phyloP scores from a whole-genome alignment of 2,329 filamentous ascomycete genomes.

The Trichoderma sp. region DNA sequence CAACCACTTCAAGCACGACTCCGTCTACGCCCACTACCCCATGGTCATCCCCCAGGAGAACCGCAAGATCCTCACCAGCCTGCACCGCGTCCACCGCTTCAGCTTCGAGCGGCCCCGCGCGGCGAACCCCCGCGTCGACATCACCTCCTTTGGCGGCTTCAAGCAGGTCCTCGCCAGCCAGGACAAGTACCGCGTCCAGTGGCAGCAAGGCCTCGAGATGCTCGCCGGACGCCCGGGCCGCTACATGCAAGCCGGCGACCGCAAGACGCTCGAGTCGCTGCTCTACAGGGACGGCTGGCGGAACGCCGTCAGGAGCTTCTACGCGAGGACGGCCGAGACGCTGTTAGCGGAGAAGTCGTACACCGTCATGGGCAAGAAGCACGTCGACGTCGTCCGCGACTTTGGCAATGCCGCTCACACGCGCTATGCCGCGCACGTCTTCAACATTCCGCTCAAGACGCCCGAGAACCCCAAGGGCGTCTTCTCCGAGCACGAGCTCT shows the following conservation, averaged over 20 bases:
- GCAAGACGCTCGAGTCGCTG: slow-evolving; percentile 57
- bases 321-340: slow-evolving; percentile 60
- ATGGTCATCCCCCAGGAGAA: slow-evolving; percentile 72
- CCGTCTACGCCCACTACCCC: slow-evolving; percentile 81
- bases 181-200: slow-evolving; percentile 64
- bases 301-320: slow-evolving; percentile 66
- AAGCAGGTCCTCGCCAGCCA: slow-evolving; percentile 63
- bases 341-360: slow-evolving; percentile 68
- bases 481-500: slow-evolving; percentile 58
- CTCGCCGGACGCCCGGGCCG: slow-evolving; percentile 41
- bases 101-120: slow-evolving; percentile 64
- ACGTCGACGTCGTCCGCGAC: slow-evolving; percentile 72
- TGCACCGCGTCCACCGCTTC: slow-evolving; percentile 70
- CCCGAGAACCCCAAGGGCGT: slow-evolving; percentile 60
- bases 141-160: slow-evolving; percentile 63
- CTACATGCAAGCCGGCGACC: slow-evolving; percentile 35
- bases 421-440: slow-evolving; percentile 63
- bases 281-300: slow-evolving; percentile 66
- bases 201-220: slow-evolving; percentile 64
- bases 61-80: slow-evolving; percentile 65
- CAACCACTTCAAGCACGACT: slow-evolving; percentile 74
- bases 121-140: slow-evolving; percentile 54
- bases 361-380: slow-evolving; percentile 55
- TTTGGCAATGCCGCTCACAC: slow-evolving; percentile 69
- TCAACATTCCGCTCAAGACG: slow-evolving; percentile 69